Evolutionary conservation across 768 basidiomycete species (phyloP), one percentile per base, ranked within the genome.

Genomic region (Gymnopilus junonius): DNA sequence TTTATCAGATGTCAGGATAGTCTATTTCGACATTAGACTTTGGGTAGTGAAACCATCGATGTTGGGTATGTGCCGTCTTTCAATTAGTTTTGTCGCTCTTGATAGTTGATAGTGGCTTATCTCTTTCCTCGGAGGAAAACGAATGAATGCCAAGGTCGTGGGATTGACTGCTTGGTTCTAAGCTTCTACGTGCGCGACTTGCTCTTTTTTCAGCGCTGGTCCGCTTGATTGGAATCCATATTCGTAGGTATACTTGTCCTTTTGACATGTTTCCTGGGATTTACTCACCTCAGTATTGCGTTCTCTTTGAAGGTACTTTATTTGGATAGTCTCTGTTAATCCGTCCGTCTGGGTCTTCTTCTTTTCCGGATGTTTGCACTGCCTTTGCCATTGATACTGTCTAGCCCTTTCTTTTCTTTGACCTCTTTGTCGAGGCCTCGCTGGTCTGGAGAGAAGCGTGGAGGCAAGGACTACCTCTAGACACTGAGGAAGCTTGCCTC

Each of bases 1-100:
- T 32, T 51, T 51, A 29, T 51, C 48, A 32, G 20, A n/a, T 51
- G 48, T 51, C 48, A 51, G 27, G 48, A 51, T 51, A 51, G 48
- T 51, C 48, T 51, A 51, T 17, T 51, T 51, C 48, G 31, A 29
- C 48, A n/a, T 32, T 51, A 29, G 48, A 51, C 48, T 51, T 51
- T 32, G 48, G 31, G 48, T 31, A 29, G 29, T 32, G 17, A 29
- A n/a, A 17, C 31, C 48, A 32, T 17, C 48, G 17, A 5, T 29
- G 29, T 27, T 1, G 15, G 27, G 29, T n/a, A 50, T 27, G 48
- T 51, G 27, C 29, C 17, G 27, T 51, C 21, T 29, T 51, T 29
- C 11, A 29, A 6, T 4, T 27, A 8, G 3, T 23, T 51, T 17
- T 50, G 25, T 32, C n/a, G 1, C 5, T n/a, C n/a, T 51, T 32